Base-by-base conservation (phyloP, 495 filamentous ascomycete species). In the Echria macrotheca region DNA sequence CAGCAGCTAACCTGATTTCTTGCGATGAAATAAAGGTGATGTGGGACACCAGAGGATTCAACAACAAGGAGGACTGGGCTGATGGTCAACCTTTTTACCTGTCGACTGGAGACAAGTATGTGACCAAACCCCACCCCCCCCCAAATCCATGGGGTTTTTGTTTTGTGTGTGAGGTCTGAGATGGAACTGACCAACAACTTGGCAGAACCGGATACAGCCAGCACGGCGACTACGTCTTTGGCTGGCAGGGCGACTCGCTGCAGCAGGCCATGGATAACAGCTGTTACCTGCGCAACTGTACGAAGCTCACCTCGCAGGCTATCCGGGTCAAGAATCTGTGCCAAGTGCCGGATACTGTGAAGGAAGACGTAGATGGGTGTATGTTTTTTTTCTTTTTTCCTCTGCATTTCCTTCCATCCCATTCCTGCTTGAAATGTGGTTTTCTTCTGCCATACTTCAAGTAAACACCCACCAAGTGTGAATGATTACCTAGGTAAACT, bases 181-280 rank as follows among this genome's bases (percentile, higher is more conserved):
- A 50, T 41, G 9, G 29, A 21, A n/a, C 40, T 28, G 11, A 28
- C 47, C 14, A 35, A 31, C 1, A 8, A 39, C 12, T 1, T 25
- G 6, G 15, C 28, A 67, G 61, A 11, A 66, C 61, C 26, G 69
- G 70, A 1, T 60, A 65, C 50, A 68, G 69, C 17, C 64, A 65
- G 38, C 70, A 75, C 44, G 69, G 60, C 29, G 71, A 72, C 45
- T 75, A 75, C 50, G 61, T 75, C 22, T 72, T 72, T 51, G 70
- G 68, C 24, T 73, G 67, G 69, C 58, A 68, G 54, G 64, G 53
- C 35, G 53, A 69, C 40, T 53, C 63, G 1, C 67, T 72, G 7
- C 69, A 70, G 50, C 50, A 32, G 28, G 71, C 71, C 11, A 68
- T 75, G 69, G 67, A 75, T 49, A 60, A 52, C 40, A 45, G 54